These are phyloP conservation scores for Phycomyces blakesleeanus DNA, from an alignment of 192 early-diverging fungal genomes.

Conservation along the genomic window DNA sequence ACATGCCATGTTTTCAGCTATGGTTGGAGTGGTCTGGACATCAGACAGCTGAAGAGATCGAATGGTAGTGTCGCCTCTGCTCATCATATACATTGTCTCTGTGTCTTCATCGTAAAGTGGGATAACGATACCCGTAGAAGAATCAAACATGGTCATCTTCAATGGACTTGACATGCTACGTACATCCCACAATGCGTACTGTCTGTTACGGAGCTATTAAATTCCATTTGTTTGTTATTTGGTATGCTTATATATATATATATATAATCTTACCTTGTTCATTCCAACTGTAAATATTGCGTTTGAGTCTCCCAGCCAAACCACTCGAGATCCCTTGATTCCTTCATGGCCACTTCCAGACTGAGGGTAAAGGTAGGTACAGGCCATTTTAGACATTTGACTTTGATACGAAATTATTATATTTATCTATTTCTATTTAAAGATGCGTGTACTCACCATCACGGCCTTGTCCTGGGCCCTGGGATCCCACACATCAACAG, in stretches of 20 bases:
- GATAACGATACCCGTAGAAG: slow-evolving; percentile 63
- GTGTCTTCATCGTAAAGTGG: slow-evolving; percentile 85
- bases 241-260: too few relatives aligned
- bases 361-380: slow-evolving; percentile 10
- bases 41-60: slow-evolving; percentile 62
- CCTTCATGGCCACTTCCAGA: slow-evolving; percentile 53
- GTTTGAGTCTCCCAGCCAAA: slow-evolving; percentile 67
- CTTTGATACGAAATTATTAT: too few relatives aligned
- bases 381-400: neutral
- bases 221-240: neutral
- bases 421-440: too few relatives aligned
- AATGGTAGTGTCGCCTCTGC: slow-evolving; percentile 65
- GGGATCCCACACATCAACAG: slow-evolving; percentile 61
- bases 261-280: slow-evolving; percentile 40
- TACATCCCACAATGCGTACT: slow-evolving; percentile 76
- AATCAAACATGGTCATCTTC: slow-evolving; percentile 56
- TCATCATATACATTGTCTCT: slow-evolving; percentile 65
- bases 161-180: slow-evolving; percentile 58
- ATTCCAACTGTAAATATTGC: slow-evolving; percentile 71
- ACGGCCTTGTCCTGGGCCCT: slow-evolving; percentile 31
- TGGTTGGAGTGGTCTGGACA: slow-evolving; percentile 31
- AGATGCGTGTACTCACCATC: slow-evolving; percentile 16
- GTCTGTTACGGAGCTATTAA: slow-evolving; percentile 51
- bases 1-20: slow-evolving; percentile 46
- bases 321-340: slow-evolving; percentile 57